phyloP scores from a whole-genome alignment of 2,329 filamentous ascomycete genomes.

The Fusarium sp. region DNA sequence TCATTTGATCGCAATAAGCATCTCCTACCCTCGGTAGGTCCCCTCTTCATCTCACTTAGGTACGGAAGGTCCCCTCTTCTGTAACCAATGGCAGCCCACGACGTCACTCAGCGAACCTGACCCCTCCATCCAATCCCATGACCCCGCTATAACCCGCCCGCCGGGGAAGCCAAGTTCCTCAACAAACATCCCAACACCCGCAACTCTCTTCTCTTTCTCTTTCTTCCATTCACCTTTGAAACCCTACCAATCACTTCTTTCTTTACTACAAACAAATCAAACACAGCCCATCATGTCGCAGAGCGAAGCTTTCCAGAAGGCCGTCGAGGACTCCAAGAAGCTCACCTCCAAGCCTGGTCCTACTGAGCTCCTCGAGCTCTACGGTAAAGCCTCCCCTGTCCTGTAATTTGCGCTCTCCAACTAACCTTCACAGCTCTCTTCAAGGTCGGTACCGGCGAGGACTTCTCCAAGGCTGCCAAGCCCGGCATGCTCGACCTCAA shows the following conservation, averaged over 20 bases:
- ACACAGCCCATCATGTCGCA: constrained; percentile 58
- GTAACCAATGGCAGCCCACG: constrained; percentile 32
- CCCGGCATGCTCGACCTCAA: constrained; percentile 81
- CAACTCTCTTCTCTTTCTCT: constrained; percentile 16
- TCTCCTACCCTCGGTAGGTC: constrained; percentile 26
- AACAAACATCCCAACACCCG: constrained; percentile 44
- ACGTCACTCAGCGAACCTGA: constrained; percentile 35
- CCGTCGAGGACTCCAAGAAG: constrained; percentile 76
- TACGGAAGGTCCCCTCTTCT: constrained; percentile 13
- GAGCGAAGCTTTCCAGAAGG: constrained; percentile 67
- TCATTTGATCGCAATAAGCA: constrained; percentile 13
- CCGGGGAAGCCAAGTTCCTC: constrained; percentile 39
- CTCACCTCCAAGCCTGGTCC: constrained; percentile 74
- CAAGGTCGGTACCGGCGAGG: constrained; percentile 71
- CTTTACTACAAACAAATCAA: neutral
- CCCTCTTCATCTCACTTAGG: neutral
- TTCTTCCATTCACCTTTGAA: constrained; percentile 5
- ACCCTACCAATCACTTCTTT: neutral
- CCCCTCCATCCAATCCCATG: constrained; percentile 42
- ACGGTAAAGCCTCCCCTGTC: constrained; percentile 60
- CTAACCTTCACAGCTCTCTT: constrained; percentile 63
- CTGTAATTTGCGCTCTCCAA: neutral
- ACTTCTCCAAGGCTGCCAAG: constrained; percentile 67
- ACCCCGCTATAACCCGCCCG: constrained; percentile 45
- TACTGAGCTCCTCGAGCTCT: constrained; percentile 75